Evolutionary conservation across 177 flowering plant genomes (phyloP).

Genomic region (Telopea speciosissima): DNA sequence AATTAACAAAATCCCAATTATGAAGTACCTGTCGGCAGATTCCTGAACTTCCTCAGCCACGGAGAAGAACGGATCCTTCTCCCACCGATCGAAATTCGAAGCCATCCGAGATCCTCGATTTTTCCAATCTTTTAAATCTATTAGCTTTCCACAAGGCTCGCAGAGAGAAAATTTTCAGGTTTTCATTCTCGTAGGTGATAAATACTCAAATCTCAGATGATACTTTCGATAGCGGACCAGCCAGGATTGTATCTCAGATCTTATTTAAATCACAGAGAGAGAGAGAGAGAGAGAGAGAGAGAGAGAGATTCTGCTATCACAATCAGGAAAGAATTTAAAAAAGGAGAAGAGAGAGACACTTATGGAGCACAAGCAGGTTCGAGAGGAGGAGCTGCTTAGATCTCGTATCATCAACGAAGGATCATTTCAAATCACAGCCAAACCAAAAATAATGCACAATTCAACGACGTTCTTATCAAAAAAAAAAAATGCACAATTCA

Average conservation of each 20-base stretch:
- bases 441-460: too few relatives aligned
- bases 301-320: background rate
- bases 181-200: background rate
- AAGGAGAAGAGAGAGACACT: background rate
- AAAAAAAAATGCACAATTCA: too few relatives aligned
- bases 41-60: conserved; percentile 96
- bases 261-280: background rate
- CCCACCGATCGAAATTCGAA: conserved; percentile 79
- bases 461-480: too few relatives aligned
- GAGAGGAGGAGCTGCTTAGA: background rate
- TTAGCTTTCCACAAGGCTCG: background rate
- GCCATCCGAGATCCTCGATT: conserved; percentile 35
- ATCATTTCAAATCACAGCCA: background rate
- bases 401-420: background rate
- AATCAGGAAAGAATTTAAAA: too few relatives aligned
- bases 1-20: background rate
- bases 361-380: background rate
- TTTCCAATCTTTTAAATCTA: background rate
- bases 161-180: background rate
- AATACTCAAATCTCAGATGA: background rate
- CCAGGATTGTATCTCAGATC: too few relatives aligned
- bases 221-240: too few relatives aligned
- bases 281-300: background rate
- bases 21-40: conserved; percentile 75
- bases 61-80: conserved; percentile 88